A percentile compares a stretch with the other conserved stretches of the same genome.
Evolutionary conservation across 129 eudicot genomes (phyloP).

Genomic region (Calendula officinalis): DNA sequence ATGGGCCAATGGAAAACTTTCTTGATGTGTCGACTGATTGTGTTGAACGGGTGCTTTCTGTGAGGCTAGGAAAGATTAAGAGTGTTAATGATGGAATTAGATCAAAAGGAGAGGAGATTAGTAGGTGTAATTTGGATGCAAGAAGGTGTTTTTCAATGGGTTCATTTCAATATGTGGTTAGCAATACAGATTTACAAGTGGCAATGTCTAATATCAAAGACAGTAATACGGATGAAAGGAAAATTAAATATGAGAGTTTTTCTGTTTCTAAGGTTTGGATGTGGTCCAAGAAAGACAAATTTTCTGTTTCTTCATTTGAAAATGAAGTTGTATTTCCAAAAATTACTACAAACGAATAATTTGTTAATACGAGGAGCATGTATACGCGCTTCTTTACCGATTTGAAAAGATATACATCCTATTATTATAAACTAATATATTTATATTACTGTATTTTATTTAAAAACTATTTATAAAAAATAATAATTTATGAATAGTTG

Average conservation of each 20-base stretch:
- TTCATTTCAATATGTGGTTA: constrained; percentile 52
- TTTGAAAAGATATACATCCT: too few relatives aligned
- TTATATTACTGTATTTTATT: too few relatives aligned
- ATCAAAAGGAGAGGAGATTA: constrained; percentile 25
- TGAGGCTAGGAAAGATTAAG: constrained; percentile 53
- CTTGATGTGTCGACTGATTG: not conserved
- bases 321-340: constrained; percentile 13
- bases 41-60: constrained; percentile 35
- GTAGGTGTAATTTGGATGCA: constrained; percentile 47
- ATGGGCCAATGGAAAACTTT: constrained; percentile 12
- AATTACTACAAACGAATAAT: not conserved
- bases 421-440: too few relatives aligned
- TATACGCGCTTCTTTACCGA: too few relatives aligned
- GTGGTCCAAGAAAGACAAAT: constrained; percentile 24
- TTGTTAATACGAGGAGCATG: too few relatives aligned
- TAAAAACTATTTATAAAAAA: too few relatives aligned
- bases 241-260: constrained; percentile 42
- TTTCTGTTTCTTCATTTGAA: constrained; percentile 13
- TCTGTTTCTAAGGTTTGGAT: constrained; percentile 52
- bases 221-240: constrained; percentile 5
- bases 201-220: constrained; percentile 28
- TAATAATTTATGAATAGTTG: too few relatives aligned
- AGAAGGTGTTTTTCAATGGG: constrained; percentile 75
- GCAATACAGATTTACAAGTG: constrained; percentile 40
- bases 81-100: constrained; percentile 23